phyloP scores from a whole-genome alignment of 495 filamentous ascomycete genomes.

The Copromyces sp. region DNA sequence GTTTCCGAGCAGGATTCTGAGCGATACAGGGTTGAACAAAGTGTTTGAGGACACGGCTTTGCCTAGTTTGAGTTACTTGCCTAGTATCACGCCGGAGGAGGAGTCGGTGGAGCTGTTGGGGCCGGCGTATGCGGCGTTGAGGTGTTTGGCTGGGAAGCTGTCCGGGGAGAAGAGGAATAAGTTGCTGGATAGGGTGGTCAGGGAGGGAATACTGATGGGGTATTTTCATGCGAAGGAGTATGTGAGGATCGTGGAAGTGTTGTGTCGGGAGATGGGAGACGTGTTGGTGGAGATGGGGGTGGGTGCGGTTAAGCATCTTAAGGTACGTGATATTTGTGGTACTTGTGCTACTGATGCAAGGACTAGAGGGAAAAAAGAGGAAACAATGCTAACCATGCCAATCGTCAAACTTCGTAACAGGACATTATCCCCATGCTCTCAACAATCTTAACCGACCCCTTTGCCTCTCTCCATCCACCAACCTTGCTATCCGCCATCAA shows the following conservation, averaged over 20 bases:
- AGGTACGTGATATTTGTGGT: conserved; percentile 26
- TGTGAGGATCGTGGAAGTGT: conserved; percentile 39
- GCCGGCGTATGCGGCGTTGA: conserved; percentile 57
- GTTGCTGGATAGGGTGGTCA: conserved; percentile 43
- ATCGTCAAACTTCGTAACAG: conserved; percentile 20
- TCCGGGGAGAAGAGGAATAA: conserved; percentile 18
- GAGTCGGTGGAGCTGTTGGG: conserved; percentile 57
- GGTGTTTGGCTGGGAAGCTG: conserved; percentile 45
- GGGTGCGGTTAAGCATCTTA: conserved; percentile 63
- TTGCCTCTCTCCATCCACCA: conserved; percentile 47
- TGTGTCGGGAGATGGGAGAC: conserved; percentile 45
- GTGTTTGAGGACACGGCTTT: conserved; percentile 74
- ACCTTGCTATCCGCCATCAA: conserved; percentile 44
- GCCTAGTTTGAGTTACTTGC: conserved; percentile 63
- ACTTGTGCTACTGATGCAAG: background rate
- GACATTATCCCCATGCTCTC: conserved; percentile 60
- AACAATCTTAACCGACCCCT: conserved; percentile 56
- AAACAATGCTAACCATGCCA: background rate
- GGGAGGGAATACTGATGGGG: conserved; percentile 44
- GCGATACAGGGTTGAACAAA: conserved; percentile 60
- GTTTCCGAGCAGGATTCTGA: conserved; percentile 46
- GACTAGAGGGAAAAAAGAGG: background rate
- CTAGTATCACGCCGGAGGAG: conserved; percentile 63
- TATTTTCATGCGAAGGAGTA: conserved; percentile 44
- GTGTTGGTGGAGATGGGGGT: conserved; percentile 55